phyloP scores from a whole-genome alignment of 1,139 yeast species.

The Nematodospora anomalae region DNA sequence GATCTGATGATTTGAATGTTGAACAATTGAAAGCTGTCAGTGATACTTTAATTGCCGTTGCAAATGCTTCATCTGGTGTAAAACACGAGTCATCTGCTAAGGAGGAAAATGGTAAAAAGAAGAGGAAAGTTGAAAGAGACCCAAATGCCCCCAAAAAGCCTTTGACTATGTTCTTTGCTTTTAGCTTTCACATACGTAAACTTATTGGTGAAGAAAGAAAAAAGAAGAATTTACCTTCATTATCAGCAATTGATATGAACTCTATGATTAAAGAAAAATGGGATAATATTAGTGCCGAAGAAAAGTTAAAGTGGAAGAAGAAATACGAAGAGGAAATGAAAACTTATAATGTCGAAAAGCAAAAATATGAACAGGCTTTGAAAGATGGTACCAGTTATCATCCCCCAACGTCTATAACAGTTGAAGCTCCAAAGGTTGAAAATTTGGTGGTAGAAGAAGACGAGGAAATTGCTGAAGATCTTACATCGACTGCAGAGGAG shows the following conservation, averaged over 20 bases:
- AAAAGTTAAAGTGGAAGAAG: constrained; percentile 74
- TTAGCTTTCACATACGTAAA: constrained; percentile 64
- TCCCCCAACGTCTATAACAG: constrained; percentile 5
- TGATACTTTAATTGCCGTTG: constrained; percentile 20
- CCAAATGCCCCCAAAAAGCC: constrained; percentile 68
- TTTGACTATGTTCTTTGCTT: constrained; percentile 80
- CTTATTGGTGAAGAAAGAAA: constrained; percentile 64
- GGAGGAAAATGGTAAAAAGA: constrained; percentile 23
- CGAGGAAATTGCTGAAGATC: constrained; percentile 4
- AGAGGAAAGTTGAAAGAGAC: constrained; percentile 53
- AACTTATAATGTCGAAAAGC: constrained; percentile 63
- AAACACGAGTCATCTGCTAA: constrained; percentile 23
- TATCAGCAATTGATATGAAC: constrained; percentile 75
- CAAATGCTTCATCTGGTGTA: constrained; percentile 20
- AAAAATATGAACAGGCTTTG: constrained; percentile 50
- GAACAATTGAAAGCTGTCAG: constrained; percentile 38
- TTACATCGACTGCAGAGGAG: constrained; percentile 4
- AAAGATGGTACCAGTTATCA: constrained; percentile 12
- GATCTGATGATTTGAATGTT: constrained; percentile 32
- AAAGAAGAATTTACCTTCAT: constrained; percentile 56
- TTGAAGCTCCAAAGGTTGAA: constrained; percentile 21
- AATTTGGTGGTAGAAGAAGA: constrained; percentile 3
- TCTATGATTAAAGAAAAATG: constrained; percentile 76
- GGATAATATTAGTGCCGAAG: constrained; percentile 65
- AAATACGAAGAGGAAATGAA: constrained; percentile 66